Conservation (phyloP, 208 protist species). For the Crithidia sp. region DNA sequence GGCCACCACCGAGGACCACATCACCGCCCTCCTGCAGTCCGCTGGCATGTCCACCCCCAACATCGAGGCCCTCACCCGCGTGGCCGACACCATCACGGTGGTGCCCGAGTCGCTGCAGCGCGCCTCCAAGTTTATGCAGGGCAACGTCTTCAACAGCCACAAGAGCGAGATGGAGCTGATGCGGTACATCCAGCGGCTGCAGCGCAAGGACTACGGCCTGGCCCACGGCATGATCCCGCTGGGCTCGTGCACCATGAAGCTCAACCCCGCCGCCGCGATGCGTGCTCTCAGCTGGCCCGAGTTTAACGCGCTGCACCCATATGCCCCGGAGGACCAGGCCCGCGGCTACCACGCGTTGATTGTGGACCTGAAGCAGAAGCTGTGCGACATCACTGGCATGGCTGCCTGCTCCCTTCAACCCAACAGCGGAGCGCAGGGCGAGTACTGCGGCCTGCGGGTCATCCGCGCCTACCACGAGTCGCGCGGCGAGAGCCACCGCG, state of each 20-base stretch:
- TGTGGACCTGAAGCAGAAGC: conserved; percentile 79
- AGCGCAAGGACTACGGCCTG: conserved; percentile 95
- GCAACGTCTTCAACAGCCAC: conserved; percentile 96
- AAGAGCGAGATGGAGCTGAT: conserved; percentile 97
- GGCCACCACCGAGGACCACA: conserved; percentile 83
- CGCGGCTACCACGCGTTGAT: conserved; percentile 84
- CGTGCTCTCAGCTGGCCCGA: conserved; percentile 95
- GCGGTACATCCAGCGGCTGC: conserved; percentile 96
- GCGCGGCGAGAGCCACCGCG: conserved; percentile 80
- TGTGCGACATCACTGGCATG: conserved; percentile 96
- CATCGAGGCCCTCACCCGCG: conserved; percentile 42
- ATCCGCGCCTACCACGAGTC: conserved; percentile 87
- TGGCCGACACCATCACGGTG: conserved; percentile 45
- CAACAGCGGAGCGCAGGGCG: conserved; percentile 97
- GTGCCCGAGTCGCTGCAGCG: conserved; percentile 67
- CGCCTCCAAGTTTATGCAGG: conserved; percentile 86
- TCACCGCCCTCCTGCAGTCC: conserved; percentile 77
- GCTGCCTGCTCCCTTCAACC: conserved; percentile 95
- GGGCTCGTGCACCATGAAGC: conserved; percentile 99
- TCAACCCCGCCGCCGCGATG: conserved; percentile 97
- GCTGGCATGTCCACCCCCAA: conserved; percentile 70
- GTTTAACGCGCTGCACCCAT: conserved; percentile 95
- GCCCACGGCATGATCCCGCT: conserved; percentile 97
- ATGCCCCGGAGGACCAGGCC: conserved; percentile 93
- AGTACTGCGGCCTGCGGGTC: conserved; percentile 96